Evolutionary conservation across 129 eudicot genomes (phyloP).

Genomic region (Chrysanthemum makinoi): DNA sequence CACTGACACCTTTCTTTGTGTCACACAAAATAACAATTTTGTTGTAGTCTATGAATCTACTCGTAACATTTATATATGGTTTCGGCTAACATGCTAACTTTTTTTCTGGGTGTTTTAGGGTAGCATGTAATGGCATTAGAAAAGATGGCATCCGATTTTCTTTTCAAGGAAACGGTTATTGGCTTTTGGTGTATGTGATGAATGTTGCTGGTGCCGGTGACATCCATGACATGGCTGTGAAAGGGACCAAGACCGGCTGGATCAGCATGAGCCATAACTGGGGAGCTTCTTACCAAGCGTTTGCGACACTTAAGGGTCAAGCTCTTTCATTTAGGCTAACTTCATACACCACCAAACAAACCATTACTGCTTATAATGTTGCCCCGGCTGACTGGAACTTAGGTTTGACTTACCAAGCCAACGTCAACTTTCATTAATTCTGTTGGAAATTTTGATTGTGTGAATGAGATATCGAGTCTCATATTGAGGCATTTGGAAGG

Average conservation of each 20-base stretch:
- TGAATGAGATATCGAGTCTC: no score
- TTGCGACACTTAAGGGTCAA: conserved; percentile 63
- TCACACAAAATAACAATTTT: no score
- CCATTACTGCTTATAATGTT: conserved; percentile 62
- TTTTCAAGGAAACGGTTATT: conserved; percentile 70
- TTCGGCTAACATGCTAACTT: neutral
- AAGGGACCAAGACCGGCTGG: conserved; percentile 78
- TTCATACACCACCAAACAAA: conserved; percentile 58
- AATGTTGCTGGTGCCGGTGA: conserved; percentile 90
- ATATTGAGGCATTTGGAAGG: no score
- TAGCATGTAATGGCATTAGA: conserved; percentile 47
- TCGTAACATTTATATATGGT: neutral
- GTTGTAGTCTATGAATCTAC: no score
- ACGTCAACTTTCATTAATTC: conserved; percentile 60
- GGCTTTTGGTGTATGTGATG: conserved; percentile 76
- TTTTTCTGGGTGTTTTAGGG: conserved; percentile 33
- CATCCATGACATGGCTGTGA: conserved; percentile 60
- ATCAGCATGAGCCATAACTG: conserved; percentile 89
- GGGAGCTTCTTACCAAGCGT: conserved; percentile 92
- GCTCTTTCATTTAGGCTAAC: conserved; percentile 68
- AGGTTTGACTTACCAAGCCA: conserved; percentile 64
- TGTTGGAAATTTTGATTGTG: no score
- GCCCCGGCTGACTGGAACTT: conserved; percentile 66
- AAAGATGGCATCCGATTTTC: conserved; percentile 58
- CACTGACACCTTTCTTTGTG: no score